Conservation (phyloP, 768 basidiomycete genomes). For the Mycena amicta region DNA sequence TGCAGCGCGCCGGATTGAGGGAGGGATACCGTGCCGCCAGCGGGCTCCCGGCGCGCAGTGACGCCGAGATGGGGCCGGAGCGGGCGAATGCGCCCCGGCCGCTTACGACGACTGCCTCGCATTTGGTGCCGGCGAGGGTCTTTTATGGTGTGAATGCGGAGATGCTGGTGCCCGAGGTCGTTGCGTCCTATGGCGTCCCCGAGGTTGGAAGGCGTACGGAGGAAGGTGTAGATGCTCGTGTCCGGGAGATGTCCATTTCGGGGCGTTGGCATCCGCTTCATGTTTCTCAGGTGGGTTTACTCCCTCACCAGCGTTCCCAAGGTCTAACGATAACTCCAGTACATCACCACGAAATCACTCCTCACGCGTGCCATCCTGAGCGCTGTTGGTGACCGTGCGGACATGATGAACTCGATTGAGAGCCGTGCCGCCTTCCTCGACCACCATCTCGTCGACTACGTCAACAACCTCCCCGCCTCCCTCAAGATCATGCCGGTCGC, state of each 20-base stretch:
- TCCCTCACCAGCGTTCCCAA: neutral
- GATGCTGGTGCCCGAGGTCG: slow-evolving; percentile 11
- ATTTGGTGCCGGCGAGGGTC: slow-evolving; percentile 6
- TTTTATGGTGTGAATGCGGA: neutral
- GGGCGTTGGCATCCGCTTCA: slow-evolving; percentile 18
- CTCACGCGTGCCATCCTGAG: slow-evolving; percentile 10
- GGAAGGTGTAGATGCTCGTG: slow-evolving; percentile 15
- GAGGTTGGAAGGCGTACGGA: slow-evolving; percentile 8
- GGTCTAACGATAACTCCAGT: neutral
- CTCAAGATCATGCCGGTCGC: slow-evolving; percentile 11
- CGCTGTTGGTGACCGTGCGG: slow-evolving; percentile 12
- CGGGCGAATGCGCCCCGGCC: neutral
- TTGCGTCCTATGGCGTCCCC: slow-evolving; percentile 2
- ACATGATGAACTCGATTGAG: slow-evolving; percentile 18
- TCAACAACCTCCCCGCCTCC: slow-evolving; percentile 18
- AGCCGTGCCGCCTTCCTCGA: slow-evolving; percentile 11
- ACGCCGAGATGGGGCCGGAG: neutral
- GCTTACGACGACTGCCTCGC: slow-evolving; percentile 3
- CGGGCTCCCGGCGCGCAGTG: neutral
- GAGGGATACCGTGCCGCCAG: neutral
- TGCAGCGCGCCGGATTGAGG: slow-evolving; percentile 1
- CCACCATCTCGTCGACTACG: slow-evolving; percentile 22
- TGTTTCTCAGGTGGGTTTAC: slow-evolving; percentile 6
- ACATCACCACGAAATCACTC: slow-evolving; percentile 13
- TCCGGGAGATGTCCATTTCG: slow-evolving; percentile 10